A percentile compares a stretch with the other conserved stretches of the same genome.
Conservation (phyloP, 2,329 filamentous ascomycete genomes). For the Fusarium subtropicale region DNA sequence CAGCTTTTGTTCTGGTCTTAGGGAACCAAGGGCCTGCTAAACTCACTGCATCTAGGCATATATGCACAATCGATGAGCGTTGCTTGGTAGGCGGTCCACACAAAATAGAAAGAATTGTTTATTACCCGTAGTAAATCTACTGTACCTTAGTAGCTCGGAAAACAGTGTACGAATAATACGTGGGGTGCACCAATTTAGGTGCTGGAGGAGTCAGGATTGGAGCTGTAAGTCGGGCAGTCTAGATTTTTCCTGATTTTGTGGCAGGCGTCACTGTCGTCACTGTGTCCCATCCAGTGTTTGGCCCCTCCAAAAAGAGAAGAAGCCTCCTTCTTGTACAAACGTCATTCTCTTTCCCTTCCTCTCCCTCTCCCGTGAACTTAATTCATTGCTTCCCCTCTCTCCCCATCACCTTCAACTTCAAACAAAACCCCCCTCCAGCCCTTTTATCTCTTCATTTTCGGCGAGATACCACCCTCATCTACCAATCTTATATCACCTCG, state of each 20-base stretch:
- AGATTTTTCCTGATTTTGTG: constrained; percentile 22
- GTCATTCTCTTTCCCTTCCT: constrained; percentile 24
- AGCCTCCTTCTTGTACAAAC: constrained; percentile 29
- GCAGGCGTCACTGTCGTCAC: constrained; percentile 40
- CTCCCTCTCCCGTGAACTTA: constrained; percentile 20
- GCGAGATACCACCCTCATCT: constrained; percentile 6
- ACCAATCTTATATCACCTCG: constrained; percentile 2
- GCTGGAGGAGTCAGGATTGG: neutral
- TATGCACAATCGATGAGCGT: constrained; percentile 1
- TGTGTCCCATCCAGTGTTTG: constrained; percentile 36
- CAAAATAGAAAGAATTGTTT: constrained; percentile 8
- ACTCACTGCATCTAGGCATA: neutral
- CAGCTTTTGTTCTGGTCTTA: constrained; percentile 15
- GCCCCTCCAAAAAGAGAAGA: constrained; percentile 32
- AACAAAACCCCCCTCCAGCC: constrained; percentile 2
- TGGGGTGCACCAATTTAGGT: constrained; percentile 10
- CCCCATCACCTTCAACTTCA: constrained; percentile 23
- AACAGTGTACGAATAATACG: constrained; percentile 12
- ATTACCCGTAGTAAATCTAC: neutral
- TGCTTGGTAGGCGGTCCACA: constrained; percentile 29
- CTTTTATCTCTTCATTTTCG: neutral
- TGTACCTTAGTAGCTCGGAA: neutral
- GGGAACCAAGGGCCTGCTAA: constrained; percentile 5
- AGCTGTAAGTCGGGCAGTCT: constrained; percentile 8
- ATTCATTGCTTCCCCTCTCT: constrained; percentile 12